Evolutionary conservation across 2,329 filamentous ascomycete genomes (phyloP), one percentile per base, ranked within the genome.

Genomic region (Xylariaceae sp.): DNA sequence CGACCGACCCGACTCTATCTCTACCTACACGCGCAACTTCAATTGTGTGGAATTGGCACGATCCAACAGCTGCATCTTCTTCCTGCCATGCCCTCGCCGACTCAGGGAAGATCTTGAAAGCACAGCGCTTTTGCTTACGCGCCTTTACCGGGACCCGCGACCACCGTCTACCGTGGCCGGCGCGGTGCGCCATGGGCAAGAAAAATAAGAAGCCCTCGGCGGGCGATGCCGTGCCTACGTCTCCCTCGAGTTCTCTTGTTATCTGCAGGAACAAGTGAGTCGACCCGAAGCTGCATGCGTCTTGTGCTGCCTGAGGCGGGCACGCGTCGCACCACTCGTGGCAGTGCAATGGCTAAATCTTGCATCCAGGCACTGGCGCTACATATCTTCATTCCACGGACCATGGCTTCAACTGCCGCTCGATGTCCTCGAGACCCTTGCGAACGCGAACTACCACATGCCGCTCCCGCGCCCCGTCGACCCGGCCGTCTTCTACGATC

Each of bases 361-460:
- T n/a, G n/a, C n/a, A n/a, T n/a, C n/a, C 32, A 90, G 85, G 57
- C 83, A 90, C 62, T 90, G 84, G 85, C 75, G 79, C 43, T 86
- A 87, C 57, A 88, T 92, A 38, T 88, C 83, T 15, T 83, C 80
- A 18, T 92, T 85, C 52, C 80, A 89, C 53, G 86, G 85, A 16
- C 79, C 83, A 46, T 92, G 86, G 86, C 73, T 89, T 11, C 80
- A 87, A 57, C 67, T 90, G 36, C 82, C 84, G 14, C 73, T 78
- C 42, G 84, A 90, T 58, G 75, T 88, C 36, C 77, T 93, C 59
- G 81, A 89, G 56, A 77, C 74, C 31, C 72, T 92, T 32, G 84
- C 84, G 35, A 77, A 86, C 61, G 78, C 77, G 56, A 92, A 90
- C 61, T 89, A 81, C 63, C 79, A 81, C 44, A 78, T 81, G 45